These are phyloP conservation scores for Sporisorium sorghi DNA, from an alignment of 1,284 basidiomycete species.

Conservation along the genomic window DNA sequence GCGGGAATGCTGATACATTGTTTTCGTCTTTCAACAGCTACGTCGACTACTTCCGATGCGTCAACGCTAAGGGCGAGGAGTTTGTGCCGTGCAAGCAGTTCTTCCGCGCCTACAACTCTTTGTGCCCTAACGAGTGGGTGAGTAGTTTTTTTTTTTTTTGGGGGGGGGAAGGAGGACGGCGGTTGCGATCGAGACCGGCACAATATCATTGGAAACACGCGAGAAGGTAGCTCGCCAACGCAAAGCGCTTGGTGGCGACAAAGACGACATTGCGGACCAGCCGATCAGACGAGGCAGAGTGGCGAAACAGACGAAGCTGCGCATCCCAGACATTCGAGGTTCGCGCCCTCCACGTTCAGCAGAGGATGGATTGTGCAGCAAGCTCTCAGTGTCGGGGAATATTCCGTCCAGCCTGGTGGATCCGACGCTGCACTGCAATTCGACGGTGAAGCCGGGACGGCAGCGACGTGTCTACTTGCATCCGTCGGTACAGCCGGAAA, in stretches of 20 bases:
- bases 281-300: background rate
- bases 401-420: background rate
- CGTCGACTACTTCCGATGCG: slow-evolving; percentile 91
- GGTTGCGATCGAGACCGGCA: background rate
- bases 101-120: slow-evolving; percentile 93
- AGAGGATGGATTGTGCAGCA: background rate
- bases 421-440: background rate
- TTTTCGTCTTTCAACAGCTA: slow-evolving; percentile 47
- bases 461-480: background rate
- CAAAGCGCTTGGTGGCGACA: too few relatives aligned
- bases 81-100: slow-evolving; percentile 99
- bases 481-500: too few relatives aligned
- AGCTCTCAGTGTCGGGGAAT: background rate
- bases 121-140: slow-evolving; percentile 81
- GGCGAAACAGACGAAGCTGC: background rate
- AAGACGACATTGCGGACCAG: background rate
- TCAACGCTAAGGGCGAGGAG: slow-evolving; percentile 96
- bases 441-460: background rate
- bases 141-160: slow-evolving; percentile 28
- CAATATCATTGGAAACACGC: background rate
- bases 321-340: background rate
- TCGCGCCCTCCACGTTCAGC: background rate
- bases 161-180: slow-evolving; percentile 1
- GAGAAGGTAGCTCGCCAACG: background rate
- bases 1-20: slow-evolving; percentile 1